Conservation (phyloP, 169 alveolate species). For the Eimeria maxima region DNA sequence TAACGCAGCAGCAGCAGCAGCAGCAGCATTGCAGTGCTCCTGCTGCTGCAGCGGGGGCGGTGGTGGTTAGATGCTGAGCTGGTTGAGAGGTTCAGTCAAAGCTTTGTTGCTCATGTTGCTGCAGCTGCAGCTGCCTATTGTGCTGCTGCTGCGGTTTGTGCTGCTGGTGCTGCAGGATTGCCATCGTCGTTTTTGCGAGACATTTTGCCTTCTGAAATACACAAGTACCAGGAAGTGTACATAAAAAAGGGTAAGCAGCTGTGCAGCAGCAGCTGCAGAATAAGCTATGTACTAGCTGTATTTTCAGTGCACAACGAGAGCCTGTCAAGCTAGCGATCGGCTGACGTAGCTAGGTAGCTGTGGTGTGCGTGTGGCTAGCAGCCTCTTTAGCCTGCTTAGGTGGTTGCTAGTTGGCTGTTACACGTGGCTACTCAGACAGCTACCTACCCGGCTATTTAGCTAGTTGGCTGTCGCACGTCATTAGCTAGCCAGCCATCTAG, state of each 20-base stretch:
- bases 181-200: conserved; percentile 71
- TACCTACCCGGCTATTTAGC: too few species aligned
- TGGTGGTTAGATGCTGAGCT: conserved; percentile 2
- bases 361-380: neutral
- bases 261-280: too few species aligned
- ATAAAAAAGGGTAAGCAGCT: conserved; percentile 54
- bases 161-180: conserved; percentile 54
- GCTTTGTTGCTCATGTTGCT: neutral
- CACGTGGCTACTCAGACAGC: too few species aligned
- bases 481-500: too few species aligned
- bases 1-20: neutral
- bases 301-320: neutral
- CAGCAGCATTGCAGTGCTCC: neutral
- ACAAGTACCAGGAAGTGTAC: conserved; percentile 68
- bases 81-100: neutral
- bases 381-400: neutral
- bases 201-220: conserved; percentile 68
- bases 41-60: neutral
- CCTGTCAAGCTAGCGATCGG: conserved; percentile 14
- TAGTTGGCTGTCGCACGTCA: too few species aligned
- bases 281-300: too few species aligned
- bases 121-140: neutral
- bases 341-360: neutral
- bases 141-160: neutral
- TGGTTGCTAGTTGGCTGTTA: too few species aligned